These are phyloP conservation scores for Boletus reticuloceps DNA, from an alignment of 768 basidiomycete genomes.

Conservation along the genomic window DNA sequence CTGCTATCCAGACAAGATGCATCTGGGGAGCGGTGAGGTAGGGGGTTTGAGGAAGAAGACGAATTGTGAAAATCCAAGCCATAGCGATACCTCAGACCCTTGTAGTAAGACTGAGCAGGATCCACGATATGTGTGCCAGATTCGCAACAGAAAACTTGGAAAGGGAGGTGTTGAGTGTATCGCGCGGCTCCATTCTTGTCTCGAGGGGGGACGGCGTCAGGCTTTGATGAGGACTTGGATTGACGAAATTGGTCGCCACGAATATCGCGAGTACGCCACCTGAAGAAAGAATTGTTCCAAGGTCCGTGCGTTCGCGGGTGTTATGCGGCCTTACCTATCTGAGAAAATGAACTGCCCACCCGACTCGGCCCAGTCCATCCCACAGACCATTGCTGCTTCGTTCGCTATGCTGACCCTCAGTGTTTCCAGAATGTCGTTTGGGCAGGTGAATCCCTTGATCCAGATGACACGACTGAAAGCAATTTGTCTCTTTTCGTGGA, in stretches of 20 bases:
- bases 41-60: slow-evolving; percentile 58
- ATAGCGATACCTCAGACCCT: slow-evolving; percentile 80
- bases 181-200: slow-evolving; percentile 78
- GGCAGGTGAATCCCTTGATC: slow-evolving; percentile 99
- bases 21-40: slow-evolving; percentile 63
- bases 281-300: slow-evolving; percentile 26
- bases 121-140: slow-evolving; percentile 97
- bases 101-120: slow-evolving; percentile 94
- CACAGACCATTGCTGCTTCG: slow-evolving; percentile 96
- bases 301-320: not conserved
- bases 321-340: slow-evolving; percentile 62
- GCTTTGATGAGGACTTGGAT: slow-evolving; percentile 88
- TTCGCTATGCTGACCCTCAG: slow-evolving; percentile 88
- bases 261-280: slow-evolving; percentile 97
- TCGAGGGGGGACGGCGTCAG: slow-evolving; percentile 89
- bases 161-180: slow-evolving; percentile 90
- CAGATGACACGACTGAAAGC: slow-evolving; percentile 90
- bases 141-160: slow-evolving; percentile 99
- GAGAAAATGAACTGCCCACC: slow-evolving; percentile 98
- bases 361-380: slow-evolving; percentile 99
- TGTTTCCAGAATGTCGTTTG: slow-evolving; percentile 95
- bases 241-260: slow-evolving; percentile 98
- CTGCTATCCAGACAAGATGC: slow-evolving; percentile 92
- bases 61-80: slow-evolving; percentile 82
- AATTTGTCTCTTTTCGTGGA: slow-evolving; percentile 72